Evolutionary conservation across 345 rosid species (phyloP), one percentile per base, ranked within the genome.

Genomic region (Hevea brasiliensis): DNA sequence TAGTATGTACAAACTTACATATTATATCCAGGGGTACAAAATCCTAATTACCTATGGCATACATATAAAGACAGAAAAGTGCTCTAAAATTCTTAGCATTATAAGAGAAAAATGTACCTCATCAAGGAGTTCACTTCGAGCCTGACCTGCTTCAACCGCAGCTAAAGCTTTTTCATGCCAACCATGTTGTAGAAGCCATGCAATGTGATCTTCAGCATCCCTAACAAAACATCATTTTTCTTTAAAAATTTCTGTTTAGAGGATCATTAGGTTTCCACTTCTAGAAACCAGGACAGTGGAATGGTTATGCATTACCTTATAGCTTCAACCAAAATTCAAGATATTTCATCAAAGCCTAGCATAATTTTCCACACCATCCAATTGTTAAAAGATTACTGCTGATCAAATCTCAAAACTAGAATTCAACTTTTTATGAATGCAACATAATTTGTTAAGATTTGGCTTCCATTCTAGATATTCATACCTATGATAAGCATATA

Each of bases 181-280:
- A 50, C 96, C 98, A 86, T 92, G 99, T 83, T 89, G 97, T 77
- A 95, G 90, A 84, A 95, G 98, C 99, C 99, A 95, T 70, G 97
- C 81, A 69, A 95, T 92, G 77, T 95, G 99, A 84, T 95, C 98
- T 84, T 95, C 99, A 54, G 96, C 88, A 84, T 95, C 99, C 94
- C 99, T 92, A 76, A 72, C 51, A 75, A 68, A 44, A 68, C 7
- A 15, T 23, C 54, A 41, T 24, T 68, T 37, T 24, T 20, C 44
- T 61, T 61, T 61, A 61, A 18, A 41, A 64, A 21, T 6, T 45
- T 15, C 51, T 41, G 15, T 59, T 29, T 59, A 12, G 14, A 14
- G 63, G 68, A 48, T n/a, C 32, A 65, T 21, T 18, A 12, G 37
- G 51, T 21, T 45, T 45, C 37, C 63, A 27, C 37, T 67, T 50